phyloP scores from a whole-genome alignment of 768 basidiomycete species.

The Rubroboletus satanas region DNA sequence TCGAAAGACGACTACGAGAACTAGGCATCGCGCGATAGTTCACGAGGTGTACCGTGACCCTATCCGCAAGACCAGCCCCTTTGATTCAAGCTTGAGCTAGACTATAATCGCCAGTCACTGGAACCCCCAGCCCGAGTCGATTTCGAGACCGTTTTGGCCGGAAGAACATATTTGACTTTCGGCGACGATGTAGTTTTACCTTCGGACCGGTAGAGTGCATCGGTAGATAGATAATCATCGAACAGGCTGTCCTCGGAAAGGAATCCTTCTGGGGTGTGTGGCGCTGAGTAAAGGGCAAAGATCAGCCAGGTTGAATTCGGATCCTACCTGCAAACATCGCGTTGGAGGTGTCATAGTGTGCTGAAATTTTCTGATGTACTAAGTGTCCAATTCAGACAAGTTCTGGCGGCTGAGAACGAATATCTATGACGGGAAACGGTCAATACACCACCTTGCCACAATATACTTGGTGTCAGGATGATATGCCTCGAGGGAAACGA shows the following conservation, averaged over 20 bases:
- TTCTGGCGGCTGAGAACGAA: no score
- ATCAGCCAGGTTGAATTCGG: no score
- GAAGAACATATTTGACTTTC: not conserved
- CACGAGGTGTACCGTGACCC: no score
- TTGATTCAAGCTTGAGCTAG: no score
- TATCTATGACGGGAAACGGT: no score
- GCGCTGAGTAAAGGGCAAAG: not conserved
- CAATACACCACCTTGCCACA: not conserved
- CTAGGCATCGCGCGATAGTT: not conserved
- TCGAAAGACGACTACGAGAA: not conserved
- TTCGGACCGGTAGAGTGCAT: not conserved
- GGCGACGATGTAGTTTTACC: not conserved
- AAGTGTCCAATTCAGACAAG: no score
- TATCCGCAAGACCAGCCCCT: not conserved
- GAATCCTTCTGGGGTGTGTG: not conserved
- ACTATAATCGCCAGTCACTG: no score
- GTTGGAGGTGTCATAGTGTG: no score
- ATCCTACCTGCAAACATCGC: not conserved
- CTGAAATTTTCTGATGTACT: no score
- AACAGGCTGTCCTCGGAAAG: not conserved
- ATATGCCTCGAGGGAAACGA: not conserved
- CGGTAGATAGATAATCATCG: no score
- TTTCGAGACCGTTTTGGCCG: not conserved
- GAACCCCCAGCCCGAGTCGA: not conserved
- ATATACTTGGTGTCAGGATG: not conserved